Percentiles rank a stretch among this genome's conserved stretches.
phyloP scores from a whole-genome alignment of 208 protist species.

The Trichomonas tenax region DNA sequence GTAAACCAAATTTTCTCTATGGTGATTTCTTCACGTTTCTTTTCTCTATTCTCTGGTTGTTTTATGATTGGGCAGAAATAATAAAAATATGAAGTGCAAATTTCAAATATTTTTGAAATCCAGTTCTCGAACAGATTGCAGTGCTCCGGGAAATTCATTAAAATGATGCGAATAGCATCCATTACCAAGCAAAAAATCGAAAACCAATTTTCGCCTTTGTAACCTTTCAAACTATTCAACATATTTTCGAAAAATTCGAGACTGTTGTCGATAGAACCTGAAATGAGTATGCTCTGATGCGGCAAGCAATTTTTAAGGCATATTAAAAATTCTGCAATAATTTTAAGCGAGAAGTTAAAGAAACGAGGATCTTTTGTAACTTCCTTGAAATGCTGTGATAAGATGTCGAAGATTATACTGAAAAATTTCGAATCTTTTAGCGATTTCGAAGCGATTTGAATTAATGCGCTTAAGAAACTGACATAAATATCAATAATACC shows the following conservation, averaged over 20 bases:
- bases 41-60: not conserved
- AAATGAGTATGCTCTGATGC: not conserved
- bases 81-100: not conserved
- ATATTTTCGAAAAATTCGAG: not conserved
- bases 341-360: not conserved
- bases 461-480: not conserved
- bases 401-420: not conserved
- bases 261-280: not conserved
- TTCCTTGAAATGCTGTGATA: not conserved
- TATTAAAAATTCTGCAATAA: not conserved
- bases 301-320: not conserved
- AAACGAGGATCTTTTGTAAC: not conserved
- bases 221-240: not conserved
- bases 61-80: not conserved
- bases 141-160: not conserved
- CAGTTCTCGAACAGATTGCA: not conserved
- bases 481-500: not conserved
- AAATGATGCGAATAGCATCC: not conserved
- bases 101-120: not conserved
- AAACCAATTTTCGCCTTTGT: not conserved
- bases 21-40: not conserved
- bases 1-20: not conserved
- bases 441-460: not conserved
- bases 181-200: not conserved
- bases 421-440: not conserved